Evolutionary conservation across 164 flowering plant genomes (phyloP).

Genomic region (Amborella trichopoda): DNA sequence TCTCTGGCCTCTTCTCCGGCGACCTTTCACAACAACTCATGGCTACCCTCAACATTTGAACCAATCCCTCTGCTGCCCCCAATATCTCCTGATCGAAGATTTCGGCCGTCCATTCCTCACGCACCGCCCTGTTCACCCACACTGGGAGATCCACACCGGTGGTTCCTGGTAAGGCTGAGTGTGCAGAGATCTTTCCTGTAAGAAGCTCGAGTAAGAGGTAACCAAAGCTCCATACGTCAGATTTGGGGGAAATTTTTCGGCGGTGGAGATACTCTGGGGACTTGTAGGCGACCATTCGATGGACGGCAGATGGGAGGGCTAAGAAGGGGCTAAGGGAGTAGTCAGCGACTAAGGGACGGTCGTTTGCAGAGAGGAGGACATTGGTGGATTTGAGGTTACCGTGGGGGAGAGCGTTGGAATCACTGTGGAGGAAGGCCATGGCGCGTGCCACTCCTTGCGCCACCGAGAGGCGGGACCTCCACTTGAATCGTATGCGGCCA

Average conservation of each 20-base stretch:
- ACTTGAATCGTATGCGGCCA: slow-evolving; percentile 41
- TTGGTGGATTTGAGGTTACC: slow-evolving; percentile 64
- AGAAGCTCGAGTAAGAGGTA: slow-evolving; percentile 44
- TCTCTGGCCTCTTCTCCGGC: slow-evolving; percentile 53
- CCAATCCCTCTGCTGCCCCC: slow-evolving; percentile 26
- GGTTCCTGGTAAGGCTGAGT: slow-evolving; percentile 14
- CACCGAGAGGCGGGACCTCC: slow-evolving; percentile 36
- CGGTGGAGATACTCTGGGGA: slow-evolving; percentile 37
- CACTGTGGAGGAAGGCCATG: slow-evolving; percentile 35
- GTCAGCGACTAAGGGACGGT: slow-evolving; percentile 34
- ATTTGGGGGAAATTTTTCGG: slow-evolving; percentile 23
- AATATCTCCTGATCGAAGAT: slow-evolving; percentile 48
- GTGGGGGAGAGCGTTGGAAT: slow-evolving; percentile 28
- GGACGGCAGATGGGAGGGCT: slow-evolving; percentile 23
- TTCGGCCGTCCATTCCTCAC: slow-evolving; percentile 84
- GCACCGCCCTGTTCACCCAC: slow-evolving; percentile 58
- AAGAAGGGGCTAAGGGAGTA: slow-evolving; percentile 34
- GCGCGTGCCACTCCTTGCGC: slow-evolving; percentile 48
- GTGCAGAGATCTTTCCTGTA: slow-evolving; percentile 32
- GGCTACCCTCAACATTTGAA: slow-evolving; percentile 41
- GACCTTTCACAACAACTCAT: slow-evolving; percentile 35
- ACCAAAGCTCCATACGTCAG: slow-evolving; percentile 62
- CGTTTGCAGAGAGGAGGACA: slow-evolving; percentile 38
- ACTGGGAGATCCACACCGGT: slow-evolving; percentile 41
- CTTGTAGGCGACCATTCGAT: slow-evolving; percentile 35